Conservation (phyloP, 2,329 filamentous ascomycete species). For the Venturia aucupariae region DNA sequence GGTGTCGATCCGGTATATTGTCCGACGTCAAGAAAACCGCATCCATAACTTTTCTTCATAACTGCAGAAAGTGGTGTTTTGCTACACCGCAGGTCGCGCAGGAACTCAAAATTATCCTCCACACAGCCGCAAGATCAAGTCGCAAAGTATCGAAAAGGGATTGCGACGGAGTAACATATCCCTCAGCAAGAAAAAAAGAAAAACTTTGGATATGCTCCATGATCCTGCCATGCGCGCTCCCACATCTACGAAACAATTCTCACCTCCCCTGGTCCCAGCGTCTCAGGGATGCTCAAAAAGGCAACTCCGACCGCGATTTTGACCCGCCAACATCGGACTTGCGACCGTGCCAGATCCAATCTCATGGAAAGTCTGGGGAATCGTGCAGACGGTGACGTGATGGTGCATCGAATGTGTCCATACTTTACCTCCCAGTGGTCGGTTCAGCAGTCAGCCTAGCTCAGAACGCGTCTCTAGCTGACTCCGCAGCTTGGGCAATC, state of each 20-base stretch:
- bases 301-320: not conserved
- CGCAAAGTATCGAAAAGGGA: not conserved
- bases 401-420: not conserved
- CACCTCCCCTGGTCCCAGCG: not conserved
- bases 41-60: not conserved
- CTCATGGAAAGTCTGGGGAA: not conserved
- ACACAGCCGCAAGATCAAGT: too few relatives aligned
- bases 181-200: too few relatives aligned
- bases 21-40: not conserved
- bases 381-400: constrained; percentile 1
- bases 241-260: not conserved
- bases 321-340: not conserved
- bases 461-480: not conserved
- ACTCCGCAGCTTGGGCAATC: not conserved
- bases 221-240: too few relatives aligned
- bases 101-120: not conserved
- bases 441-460: not conserved
- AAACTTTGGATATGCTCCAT: too few relatives aligned
- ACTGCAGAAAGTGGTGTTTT: not conserved
- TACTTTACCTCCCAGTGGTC: not conserved
- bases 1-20: not conserved
- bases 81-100: not conserved
- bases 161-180: not conserved
- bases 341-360: not conserved
- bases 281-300: not conserved